These are phyloP conservation scores for Erigeron canadensis DNA, from an alignment of 129 eudicot species.

Conservation along the genomic window DNA sequence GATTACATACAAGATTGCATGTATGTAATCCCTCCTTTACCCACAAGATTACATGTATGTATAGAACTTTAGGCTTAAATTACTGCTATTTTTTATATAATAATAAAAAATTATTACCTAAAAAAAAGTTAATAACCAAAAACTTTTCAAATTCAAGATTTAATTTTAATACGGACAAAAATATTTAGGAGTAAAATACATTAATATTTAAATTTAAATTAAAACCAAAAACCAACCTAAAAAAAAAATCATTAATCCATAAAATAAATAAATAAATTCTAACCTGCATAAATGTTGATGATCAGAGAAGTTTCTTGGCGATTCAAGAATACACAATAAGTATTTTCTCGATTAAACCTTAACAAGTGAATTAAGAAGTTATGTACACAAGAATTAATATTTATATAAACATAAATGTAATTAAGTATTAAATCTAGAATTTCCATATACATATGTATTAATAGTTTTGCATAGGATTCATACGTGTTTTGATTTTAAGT, in stretches of 20 bases:
- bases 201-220: not conserved
- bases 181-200: not conserved
- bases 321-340: slow-evolving; percentile 17
- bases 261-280: not conserved
- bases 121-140: slow-evolving; percentile 7
- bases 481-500: slow-evolving; percentile 26
- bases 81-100: not conserved
- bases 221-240: not conserved
- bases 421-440: slow-evolving; percentile 16
- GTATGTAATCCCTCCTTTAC: too few relatives aligned
- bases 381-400: slow-evolving; percentile 12
- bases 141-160: slow-evolving; percentile 7
- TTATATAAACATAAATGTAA: slow-evolving; percentile 22
- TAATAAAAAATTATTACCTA: not conserved
- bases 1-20: too few relatives aligned
- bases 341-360: slow-evolving; percentile 19
- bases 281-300: slow-evolving; percentile 33
- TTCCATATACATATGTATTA: slow-evolving; percentile 19
- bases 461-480: slow-evolving; percentile 18
- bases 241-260: not conserved
- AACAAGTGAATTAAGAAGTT: slow-evolving; percentile 22
- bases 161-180: slow-evolving; percentile 8
- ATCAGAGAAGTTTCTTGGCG: slow-evolving; percentile 14
- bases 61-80: not conserved
- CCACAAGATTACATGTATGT: too few relatives aligned